Conservation (phyloP, 306 rosid genomes). For the Cucurbita argyrosperma region DNA sequence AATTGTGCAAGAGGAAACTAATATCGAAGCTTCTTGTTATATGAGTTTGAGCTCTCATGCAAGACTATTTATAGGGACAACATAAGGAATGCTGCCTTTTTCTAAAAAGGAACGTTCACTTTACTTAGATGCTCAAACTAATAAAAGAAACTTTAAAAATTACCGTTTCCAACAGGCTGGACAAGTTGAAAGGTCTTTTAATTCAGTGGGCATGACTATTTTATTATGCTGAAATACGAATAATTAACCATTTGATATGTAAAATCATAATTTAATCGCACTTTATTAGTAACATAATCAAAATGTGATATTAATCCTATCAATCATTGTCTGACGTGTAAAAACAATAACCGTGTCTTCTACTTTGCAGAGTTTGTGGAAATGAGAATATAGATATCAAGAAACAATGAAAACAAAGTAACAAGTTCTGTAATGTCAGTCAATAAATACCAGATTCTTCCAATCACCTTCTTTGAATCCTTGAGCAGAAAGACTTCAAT, state of each 20-base stretch:
- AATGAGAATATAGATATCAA: constrained; percentile 16
- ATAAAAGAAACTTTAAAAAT: constrained; percentile 21
- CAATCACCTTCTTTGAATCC: constrained; percentile 40
- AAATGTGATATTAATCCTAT: constrained; percentile 13
- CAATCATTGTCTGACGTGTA: constrained; percentile 18
- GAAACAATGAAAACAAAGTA: constrained; percentile 15
- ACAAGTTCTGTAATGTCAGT: constrained; percentile 18
- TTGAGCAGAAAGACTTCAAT: constrained; percentile 22
- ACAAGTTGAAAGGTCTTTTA: constrained; percentile 47
- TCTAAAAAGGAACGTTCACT: constrained; percentile 34
- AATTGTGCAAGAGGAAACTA: constrained; percentile 14
- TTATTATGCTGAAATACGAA: not conserved
- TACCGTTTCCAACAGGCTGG: constrained; percentile 18
- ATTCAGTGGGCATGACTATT: not conserved
- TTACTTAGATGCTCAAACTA: constrained; percentile 46
- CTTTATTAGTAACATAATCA: constrained; percentile 8
- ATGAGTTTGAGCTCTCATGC: constrained; percentile 33
- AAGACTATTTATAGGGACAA: constrained; percentile 75
- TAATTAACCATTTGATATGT: constrained; percentile 15
- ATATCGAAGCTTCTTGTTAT: constrained; percentile 29
- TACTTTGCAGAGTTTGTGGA: constrained; percentile 21
- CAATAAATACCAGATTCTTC: constrained; percentile 52
- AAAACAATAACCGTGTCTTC: constrained; percentile 22
- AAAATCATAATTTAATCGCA: not conserved
- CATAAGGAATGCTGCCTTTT: constrained; percentile 13